Base-by-base conservation (phyloP, 148 eudicot species). In the Gaultheria prostrata region DNA sequence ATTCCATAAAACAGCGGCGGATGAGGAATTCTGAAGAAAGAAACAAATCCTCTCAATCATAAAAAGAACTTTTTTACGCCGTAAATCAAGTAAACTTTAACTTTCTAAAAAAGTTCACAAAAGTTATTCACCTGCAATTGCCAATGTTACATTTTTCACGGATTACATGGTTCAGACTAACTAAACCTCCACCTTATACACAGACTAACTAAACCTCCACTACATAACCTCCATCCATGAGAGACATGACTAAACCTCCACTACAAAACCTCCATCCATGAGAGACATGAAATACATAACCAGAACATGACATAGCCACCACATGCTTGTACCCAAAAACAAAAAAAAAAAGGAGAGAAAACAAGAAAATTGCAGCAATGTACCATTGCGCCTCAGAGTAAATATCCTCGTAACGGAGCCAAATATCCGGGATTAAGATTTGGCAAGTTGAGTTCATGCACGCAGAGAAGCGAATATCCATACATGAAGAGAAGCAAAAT, bases 21-120 rank as follows among this genome's bases (percentile, higher is more conserved):
- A 80, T 13, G 76, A 76, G 20, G 14, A 43, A 46, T 6, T 39
- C 18, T 18, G 67, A 84, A 77, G 76, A 59, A 83, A 28, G 45
- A 54, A 26, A 28, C 7, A 1, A 43, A 53, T 15, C 9, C 24
- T 51, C 35, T 32, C 63, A 28, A 26, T n/a, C n/a, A n/a, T 49
- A 65, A 20, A 4, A 21, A 32, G 50, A 21, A 32, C 57, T 3
- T 65, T 46, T 72, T 71, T 51, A 33, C 33, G 21, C 21, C 33
- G 1, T 12, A 32, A 33, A 72, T 24, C 39, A 7, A 50, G 73
- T 17, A 70, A 21, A 28, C 11, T 49, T 24, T 15, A 6, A 26
- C 17, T 3, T 14, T 20, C 6, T 3, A 12, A 46, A 45, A 49
- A 9, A 24, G 1, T 21, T 21, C 20, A 57, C 26, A 17, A 49